phyloP scores from a whole-genome alignment of 208 protist species.

The Angomonas ambiguus region DNA sequence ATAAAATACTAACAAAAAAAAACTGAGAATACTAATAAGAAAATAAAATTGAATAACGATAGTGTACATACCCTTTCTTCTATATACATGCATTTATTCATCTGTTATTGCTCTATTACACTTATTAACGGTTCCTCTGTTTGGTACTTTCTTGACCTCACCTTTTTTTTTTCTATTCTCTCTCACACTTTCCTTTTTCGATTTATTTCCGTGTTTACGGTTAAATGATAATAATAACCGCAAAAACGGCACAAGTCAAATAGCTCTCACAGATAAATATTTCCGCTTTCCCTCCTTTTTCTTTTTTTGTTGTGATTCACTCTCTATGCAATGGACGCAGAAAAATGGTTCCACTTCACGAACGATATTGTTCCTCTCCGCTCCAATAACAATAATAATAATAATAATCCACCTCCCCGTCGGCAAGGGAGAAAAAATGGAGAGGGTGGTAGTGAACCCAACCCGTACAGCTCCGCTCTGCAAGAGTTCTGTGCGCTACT shows the following conservation, averaged over 20 bases:
- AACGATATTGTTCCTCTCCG: no score
- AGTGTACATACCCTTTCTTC: not conserved
- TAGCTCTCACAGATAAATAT: no score
- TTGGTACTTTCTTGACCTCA: not conserved
- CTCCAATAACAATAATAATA: no score
- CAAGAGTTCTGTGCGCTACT: not conserved
- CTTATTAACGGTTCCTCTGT: not conserved
- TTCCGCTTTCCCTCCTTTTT: no score
- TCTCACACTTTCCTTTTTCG: constrained; percentile 19
- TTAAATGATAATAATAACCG: not conserved
- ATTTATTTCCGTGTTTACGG: constrained; percentile 3
- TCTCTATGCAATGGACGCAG: no score
- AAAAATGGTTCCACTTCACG: no score
- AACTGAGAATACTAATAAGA: not conserved
- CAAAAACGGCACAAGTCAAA: no score
- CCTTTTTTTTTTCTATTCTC: constrained; percentile 13
- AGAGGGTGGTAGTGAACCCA: no score
- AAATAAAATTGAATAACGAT: not conserved
- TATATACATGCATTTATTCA: no score
- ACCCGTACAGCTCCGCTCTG: not conserved
- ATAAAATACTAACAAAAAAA: not conserved
- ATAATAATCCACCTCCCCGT: not conserved
- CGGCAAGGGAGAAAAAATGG: no score
- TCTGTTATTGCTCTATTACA: not conserved
- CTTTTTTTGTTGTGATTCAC: no score